These are phyloP conservation scores for Mortierella sp. DNA, from an alignment of 371 early-diverging fungal species.

Conservation along the genomic window DNA sequence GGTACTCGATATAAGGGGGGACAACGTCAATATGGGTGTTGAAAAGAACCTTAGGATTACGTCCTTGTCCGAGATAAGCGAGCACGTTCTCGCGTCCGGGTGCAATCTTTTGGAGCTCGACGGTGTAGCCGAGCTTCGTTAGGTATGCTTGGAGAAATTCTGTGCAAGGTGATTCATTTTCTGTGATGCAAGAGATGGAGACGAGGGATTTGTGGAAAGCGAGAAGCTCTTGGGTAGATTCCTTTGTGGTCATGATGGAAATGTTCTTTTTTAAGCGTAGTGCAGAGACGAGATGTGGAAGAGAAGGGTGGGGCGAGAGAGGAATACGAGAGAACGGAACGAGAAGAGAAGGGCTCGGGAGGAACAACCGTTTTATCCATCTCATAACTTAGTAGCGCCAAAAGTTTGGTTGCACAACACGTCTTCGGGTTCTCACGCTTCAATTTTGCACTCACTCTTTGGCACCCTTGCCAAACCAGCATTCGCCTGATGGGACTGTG, in stretches of 20 bases:
- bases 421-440: no score
- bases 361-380: no score
- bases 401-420: no score
- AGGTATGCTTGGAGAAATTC: slow-evolving; percentile 42
- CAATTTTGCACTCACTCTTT: no score
- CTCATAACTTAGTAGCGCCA: no score
- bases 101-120: slow-evolving; percentile 48
- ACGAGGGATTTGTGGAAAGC: slow-evolving; percentile 54
- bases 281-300: neutral
- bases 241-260: slow-evolving; percentile 29
- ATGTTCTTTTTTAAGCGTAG: slow-evolving; percentile 1
- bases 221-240: slow-evolving; percentile 42
- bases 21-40: slow-evolving; percentile 62
- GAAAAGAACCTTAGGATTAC: slow-evolving; percentile 53
- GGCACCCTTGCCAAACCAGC: no score
- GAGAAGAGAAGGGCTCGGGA: no score
- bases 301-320: neutral
- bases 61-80: slow-evolving; percentile 50
- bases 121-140: slow-evolving; percentile 53
- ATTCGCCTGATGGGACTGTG: no score
- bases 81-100: slow-evolving; percentile 57
- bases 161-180: slow-evolving; percentile 52
- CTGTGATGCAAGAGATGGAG: slow-evolving; percentile 54
- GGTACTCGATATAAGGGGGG: slow-evolving; percentile 57
- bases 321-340: neutral